Percentiles rank a stretch among this genome's conserved stretches.
Evolutionary conservation across 257 asterid genomes (phyloP).

Genomic region (Gentiana dahurica): DNA sequence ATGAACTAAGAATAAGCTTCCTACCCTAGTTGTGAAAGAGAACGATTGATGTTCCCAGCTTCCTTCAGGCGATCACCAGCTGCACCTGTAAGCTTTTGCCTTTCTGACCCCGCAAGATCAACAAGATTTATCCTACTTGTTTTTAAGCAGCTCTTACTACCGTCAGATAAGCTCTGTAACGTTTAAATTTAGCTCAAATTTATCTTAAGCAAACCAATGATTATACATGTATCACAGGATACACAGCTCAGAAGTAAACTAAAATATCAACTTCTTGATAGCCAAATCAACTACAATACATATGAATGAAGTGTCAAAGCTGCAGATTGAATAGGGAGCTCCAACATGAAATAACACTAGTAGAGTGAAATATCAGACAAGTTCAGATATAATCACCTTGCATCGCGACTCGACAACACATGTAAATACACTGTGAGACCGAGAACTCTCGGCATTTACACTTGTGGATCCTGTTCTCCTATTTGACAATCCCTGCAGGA

Average conservation of each 20-base stretch:
- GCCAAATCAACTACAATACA: background rate
- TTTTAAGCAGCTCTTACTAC: constrained; percentile 58
- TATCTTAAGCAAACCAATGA: background rate
- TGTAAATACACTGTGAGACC: constrained; percentile 97
- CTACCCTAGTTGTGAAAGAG: constrained; percentile 97
- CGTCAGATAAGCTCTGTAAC: constrained; percentile 73
- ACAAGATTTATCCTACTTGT: constrained; percentile 91
- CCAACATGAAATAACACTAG: background rate
- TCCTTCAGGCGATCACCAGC: constrained; percentile 99
- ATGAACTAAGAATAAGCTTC: constrained; percentile 3
- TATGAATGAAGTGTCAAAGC: background rate
- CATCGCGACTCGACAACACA: constrained; percentile 94
- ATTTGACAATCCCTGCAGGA: constrained; percentile 76
- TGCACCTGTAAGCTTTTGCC: constrained; percentile 98
- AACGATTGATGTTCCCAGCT: constrained; percentile 97
- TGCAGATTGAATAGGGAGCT: background rate
- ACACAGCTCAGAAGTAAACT: no score
- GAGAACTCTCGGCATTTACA: constrained; percentile 94
- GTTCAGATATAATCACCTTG: constrained; percentile 50
- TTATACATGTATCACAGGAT: no score
- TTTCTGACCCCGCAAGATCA: constrained; percentile 99
- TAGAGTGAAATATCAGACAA: no score
- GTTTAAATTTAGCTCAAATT: constrained; percentile 13
- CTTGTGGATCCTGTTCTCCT: constrained; percentile 88
- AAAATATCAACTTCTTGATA: background rate